phyloP scores from a whole-genome alignment of 352 stramenopile species.

The Thraustotheca clavata region DNA sequence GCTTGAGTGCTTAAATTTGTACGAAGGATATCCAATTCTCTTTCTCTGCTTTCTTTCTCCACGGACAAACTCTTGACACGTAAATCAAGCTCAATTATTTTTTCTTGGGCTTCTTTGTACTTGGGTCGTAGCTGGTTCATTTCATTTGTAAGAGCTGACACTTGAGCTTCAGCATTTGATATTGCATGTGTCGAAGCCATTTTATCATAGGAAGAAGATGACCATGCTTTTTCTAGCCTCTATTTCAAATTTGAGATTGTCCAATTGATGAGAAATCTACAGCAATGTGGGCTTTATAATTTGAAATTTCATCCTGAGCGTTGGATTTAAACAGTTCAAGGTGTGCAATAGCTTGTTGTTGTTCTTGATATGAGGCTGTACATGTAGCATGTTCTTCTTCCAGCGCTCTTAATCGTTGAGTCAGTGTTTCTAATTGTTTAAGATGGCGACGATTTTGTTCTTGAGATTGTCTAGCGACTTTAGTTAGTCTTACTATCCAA shows the following conservation, averaged over 20 bases:
- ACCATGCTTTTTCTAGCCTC: conserved; percentile 61
- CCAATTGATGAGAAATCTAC: neutral
- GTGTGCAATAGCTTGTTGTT: neutral
- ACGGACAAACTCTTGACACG: conserved; percentile 30
- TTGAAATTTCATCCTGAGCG: neutral
- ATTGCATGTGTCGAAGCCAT: conserved; percentile 74
- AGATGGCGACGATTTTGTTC: conserved; percentile 39
- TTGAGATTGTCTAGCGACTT: conserved; percentile 34
- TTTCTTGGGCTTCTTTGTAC: conserved; percentile 31
- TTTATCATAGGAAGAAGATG: conserved; percentile 73
- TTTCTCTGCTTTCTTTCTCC: conserved; percentile 30
- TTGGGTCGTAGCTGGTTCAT: conserved; percentile 48
- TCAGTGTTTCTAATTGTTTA: conserved; percentile 37
- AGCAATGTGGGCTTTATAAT: neutral
- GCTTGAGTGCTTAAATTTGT: conserved; percentile 35
- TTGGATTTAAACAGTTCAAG: neutral
- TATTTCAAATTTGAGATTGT: conserved; percentile 17
- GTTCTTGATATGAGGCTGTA: neutral
- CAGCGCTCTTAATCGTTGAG: conserved; percentile 38
- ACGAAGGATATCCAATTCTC: conserved; percentile 52
- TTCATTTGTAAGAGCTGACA: conserved; percentile 51
- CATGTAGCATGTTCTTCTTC: conserved; percentile 34
- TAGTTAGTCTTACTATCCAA: neutral
- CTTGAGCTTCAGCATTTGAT: conserved; percentile 69
- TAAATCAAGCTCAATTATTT: conserved; percentile 33